Base-by-base conservation (phyloP, 164 flowering plant genomes). In the Paratinospora sagittata region DNA sequence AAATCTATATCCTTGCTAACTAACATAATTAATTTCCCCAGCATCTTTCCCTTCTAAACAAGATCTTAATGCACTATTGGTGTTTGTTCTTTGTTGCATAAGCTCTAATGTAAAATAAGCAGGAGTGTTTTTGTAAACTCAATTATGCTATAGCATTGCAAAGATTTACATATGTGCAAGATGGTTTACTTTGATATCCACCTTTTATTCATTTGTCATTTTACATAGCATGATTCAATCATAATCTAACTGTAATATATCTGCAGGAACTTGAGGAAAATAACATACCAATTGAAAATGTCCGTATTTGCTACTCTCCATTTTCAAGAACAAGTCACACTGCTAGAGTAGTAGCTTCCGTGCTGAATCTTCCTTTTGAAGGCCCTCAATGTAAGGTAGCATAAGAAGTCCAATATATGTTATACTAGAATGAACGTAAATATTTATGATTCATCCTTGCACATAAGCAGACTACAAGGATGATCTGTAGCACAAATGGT, bases 261-360 rank as follows among this genome's bases (percentile, higher is more conserved):
- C 30, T 83, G 81, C 86, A 95, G 99, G 85, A 84, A 76, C 78
- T 95, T 61, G 77, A 84, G 74, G 91, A 85, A 67, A 79, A 80
- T 14, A 70, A 78, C 70, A 80, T 88, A 63, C 81, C 83, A 8
- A 75, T 90, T 67, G 88, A 87, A 60, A 82, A 82, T 79, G 94
- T 95, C 10, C 85, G 91, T 52, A 91, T 92, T 75, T 95, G 97
- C 79, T 95, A 90, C 77, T 95, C 99, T 63, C 99, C 99, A 64
- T 95, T 95, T 78, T 81, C 96, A 49, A 88, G 99, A 80, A 91
- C 99, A 55, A 82, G 66, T 66, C 92, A 89, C 72, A 91, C 97
- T 65, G 96, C 99, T 47, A 71, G 83, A 82, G 83, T 79, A 63
- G 97, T 84, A 72, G 94, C 97, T 14, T 82, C 89, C 65, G 90